phyloP scores from a whole-genome alignment of 2,329 filamentous ascomycete species.

The Fusarium heterosporum region DNA sequence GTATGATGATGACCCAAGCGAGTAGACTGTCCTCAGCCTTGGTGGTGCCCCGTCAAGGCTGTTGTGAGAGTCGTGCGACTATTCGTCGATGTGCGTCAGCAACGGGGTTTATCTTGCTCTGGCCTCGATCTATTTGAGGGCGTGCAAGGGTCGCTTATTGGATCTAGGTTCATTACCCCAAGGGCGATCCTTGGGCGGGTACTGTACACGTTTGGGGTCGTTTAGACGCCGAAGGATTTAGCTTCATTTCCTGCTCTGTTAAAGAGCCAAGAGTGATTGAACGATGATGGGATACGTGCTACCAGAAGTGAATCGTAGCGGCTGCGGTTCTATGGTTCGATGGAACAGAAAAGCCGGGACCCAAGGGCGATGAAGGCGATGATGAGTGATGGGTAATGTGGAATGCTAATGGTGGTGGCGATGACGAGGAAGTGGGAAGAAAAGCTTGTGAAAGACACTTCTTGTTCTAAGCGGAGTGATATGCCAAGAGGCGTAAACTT shows the following conservation, averaged over 20 bases:
- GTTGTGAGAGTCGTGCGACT: conserved; percentile 39
- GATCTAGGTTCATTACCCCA: conserved; percentile 29
- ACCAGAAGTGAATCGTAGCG: conserved; percentile 8
- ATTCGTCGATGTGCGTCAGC: conserved; percentile 34
- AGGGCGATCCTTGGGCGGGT: conserved; percentile 35
- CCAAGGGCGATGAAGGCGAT: conserved; percentile 4
- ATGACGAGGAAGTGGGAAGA: conserved; percentile 9
- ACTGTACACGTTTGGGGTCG: conserved; percentile 30
- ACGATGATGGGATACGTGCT: neutral
- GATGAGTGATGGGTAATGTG: neutral
- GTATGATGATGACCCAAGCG: conserved; percentile 24
- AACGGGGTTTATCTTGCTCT: conserved; percentile 31
- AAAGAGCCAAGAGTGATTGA: conserved; percentile 2
- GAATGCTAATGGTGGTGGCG: neutral
- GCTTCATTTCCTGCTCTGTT: conserved; percentile 16
- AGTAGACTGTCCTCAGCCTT: conserved; percentile 12
- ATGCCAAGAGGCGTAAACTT: conserved; percentile 12
- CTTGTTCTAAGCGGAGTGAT: conserved; percentile 15
- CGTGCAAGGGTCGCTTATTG: conserved; percentile 32
- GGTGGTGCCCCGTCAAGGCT: conserved; percentile 19
- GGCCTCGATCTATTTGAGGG: conserved; percentile 14
- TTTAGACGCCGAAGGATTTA: conserved; percentile 13
- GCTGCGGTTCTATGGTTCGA: conserved; percentile 21
- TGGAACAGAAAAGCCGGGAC: neutral
- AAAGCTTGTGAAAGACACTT: conserved; percentile 26